Evolutionary conservation across 345 rosid species (phyloP).

Genomic region (Laguncularia racemosa): DNA sequence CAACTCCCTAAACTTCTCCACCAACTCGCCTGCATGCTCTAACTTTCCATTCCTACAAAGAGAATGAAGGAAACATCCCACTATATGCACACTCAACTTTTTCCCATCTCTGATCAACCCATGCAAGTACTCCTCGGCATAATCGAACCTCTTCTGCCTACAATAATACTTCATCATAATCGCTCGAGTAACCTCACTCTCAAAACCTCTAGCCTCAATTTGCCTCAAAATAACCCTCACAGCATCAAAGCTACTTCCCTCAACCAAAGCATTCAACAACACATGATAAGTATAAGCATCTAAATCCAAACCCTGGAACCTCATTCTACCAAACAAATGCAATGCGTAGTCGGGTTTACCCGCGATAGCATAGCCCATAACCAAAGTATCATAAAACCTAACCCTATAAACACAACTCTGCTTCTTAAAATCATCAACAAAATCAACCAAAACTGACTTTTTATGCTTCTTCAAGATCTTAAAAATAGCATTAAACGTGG

Average conservation of each 20-base stretch:
- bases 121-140: slow-evolving; percentile 51
- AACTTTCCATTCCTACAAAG: slow-evolving; percentile 37
- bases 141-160: slow-evolving; percentile 41
- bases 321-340: slow-evolving; percentile 64
- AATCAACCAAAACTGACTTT: slow-evolving; percentile 33
- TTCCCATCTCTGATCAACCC: slow-evolving; percentile 18
- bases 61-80: slow-evolving; percentile 38
- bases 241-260: slow-evolving; percentile 42
- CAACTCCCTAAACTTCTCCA: slow-evolving; percentile 41
- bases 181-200: slow-evolving; percentile 32
- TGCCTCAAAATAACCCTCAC: slow-evolving; percentile 41
- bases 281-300: slow-evolving; percentile 53
- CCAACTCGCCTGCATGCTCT: slow-evolving; percentile 41
- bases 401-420: slow-evolving; percentile 10
- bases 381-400: slow-evolving; percentile 48
- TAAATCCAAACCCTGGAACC: slow-evolving; percentile 72
- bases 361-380: slow-evolving; percentile 66
- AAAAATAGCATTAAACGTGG: slow-evolving; percentile 58
- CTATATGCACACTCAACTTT: slow-evolving; percentile 16
- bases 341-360: slow-evolving; percentile 68
- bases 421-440: slow-evolving; percentile 26
- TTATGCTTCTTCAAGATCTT: slow-evolving; percentile 51
- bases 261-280: slow-evolving; percentile 67
- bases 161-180: slow-evolving; percentile 59
- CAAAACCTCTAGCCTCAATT: slow-evolving; percentile 47